Base-by-base conservation (phyloP, 805 yeast species). In the Candida loeiensis region DNA sequence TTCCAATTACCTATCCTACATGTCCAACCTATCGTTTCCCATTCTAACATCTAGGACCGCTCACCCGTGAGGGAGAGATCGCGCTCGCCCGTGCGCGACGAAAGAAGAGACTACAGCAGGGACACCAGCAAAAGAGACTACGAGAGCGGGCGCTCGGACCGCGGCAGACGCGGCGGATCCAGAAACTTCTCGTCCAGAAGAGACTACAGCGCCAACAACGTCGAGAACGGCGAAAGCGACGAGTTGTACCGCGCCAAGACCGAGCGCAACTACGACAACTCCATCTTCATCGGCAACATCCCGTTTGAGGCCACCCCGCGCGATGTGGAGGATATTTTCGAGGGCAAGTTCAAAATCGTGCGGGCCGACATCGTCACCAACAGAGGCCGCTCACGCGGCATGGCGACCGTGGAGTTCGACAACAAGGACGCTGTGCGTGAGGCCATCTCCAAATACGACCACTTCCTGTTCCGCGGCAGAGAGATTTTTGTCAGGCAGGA, bases 401-500 rank as follows among this genome's bases (percentile, higher is more conserved):
- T 83, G 91, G 91, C 90, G 29, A 86, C 95, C 17, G 96, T 89
- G 30, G 96, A 89, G 61, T 90, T 82, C 54, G 68, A 79, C 9
- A 68, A 69, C 43, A 71, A 71, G 44, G 80, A 74, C 13, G 83
- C 79, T 41, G 96, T 87, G 4, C 73, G 70, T 34, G 71, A 66
- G 17, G 96, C 96, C 9, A 86, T 89, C 52, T 64, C 70, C 39
- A 71, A 77, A 50, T 82, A 73, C 53, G 84, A 85, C 62, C 81
- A 85, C 54, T 70, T 80, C 21, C 69, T 67, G 25, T 76, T 80
- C 47, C 63, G 70, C 55, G 95, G 88, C 11, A 80, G 97, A 61
- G 82, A 79, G 52, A 83, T 89, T 32, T 88, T 84, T 61, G 95
- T 90, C 7, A 81, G 97, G 66, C 95, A 83, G 58, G 95, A 89